Evolutionary conservation across 768 basidiomycete species (phyloP).

Genomic region (Pholiota molesta): DNA sequence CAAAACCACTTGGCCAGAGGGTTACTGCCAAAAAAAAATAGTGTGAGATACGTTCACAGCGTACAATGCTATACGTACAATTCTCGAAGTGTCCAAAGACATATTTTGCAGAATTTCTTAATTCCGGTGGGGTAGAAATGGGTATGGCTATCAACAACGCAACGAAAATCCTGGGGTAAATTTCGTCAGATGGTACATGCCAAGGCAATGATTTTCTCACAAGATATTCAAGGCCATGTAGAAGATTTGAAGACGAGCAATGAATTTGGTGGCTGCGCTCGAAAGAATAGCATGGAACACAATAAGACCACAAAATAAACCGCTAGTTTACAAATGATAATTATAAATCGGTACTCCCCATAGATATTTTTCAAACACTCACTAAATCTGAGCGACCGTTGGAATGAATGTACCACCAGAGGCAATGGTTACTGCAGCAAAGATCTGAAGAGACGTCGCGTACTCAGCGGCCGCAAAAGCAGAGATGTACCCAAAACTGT

Average conservation of each 20-base stretch:
- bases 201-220: constrained; percentile 29
- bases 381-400: constrained; percentile 45
- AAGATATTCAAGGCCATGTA: constrained; percentile 67
- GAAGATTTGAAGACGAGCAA: constrained; percentile 69
- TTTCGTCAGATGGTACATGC: not conserved
- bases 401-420: constrained; percentile 40
- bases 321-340: constrained; percentile 38
- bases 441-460: constrained; percentile 59
- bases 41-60: not conserved
- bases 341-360: not conserved
- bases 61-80: not conserved
- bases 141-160: constrained; percentile 66
- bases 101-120: constrained; percentile 55
- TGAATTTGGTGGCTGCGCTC: constrained; percentile 58
- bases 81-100: constrained; percentile 57
- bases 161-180: constrained; percentile 6
- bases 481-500: constrained; percentile 48
- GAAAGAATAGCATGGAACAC: constrained; percentile 62
- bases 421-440: constrained; percentile 62
- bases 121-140: constrained; percentile 55
- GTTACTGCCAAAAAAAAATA: constrained; percentile 32
- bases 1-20: constrained; percentile 55
- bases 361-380: constrained; percentile 16
- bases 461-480: constrained; percentile 56
- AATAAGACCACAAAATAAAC: constrained; percentile 59